Evolutionary conservation across 441 rosid genomes (phyloP), one percentile per base, ranked within the genome.

Genomic region (Pelargonium fulgidum): DNA sequence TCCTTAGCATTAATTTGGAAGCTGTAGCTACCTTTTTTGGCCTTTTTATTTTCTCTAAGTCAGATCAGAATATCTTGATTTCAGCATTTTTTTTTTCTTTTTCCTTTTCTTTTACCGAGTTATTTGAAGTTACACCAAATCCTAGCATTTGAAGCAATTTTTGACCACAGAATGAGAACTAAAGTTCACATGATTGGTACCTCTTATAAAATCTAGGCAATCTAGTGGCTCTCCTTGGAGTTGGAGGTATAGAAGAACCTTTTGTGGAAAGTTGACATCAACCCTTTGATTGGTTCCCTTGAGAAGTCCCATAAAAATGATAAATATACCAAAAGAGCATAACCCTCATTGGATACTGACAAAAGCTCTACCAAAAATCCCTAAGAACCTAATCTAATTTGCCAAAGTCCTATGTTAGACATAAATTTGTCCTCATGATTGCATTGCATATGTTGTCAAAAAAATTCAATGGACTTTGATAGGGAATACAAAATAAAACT

Each of bases 161-260:
- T 29, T 29, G 33, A 29, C 33, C 33, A 29, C 33, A 29, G 33
- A 29, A 29, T 29, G 33, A 50, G 56, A n/a, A 50, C 56, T n/a
- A 50, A 50, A n/a, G 17, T 50, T 50, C 56, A 13, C 56, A 50
- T 50, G 56, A 50, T 50, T 50, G 56, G 17, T 12, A 50, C 4
- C n/a, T 50, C 56, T 50, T 13, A 50, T 50, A 14, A 14, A 50
- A 50, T 50, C 56, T 50, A 50, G 56, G 17, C 56, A 50, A 50
- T 50, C 56, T 50, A 50, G 56, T 50, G 56, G 56, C 56, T 50
- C 56, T 50, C 56, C 56, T 50, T 50, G 56, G 17, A 50, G 17
- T 50, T 50, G 56, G 56, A 50, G 17, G 14, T 50, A 50, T 14
- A n/a, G 3, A 14, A 50, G 56, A 14, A 3, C n/a, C 56, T 50